Base-by-base conservation (phyloP, 1,284 basidiomycete genomes). In the Leccinum olivaceoglutinosum region DNA sequence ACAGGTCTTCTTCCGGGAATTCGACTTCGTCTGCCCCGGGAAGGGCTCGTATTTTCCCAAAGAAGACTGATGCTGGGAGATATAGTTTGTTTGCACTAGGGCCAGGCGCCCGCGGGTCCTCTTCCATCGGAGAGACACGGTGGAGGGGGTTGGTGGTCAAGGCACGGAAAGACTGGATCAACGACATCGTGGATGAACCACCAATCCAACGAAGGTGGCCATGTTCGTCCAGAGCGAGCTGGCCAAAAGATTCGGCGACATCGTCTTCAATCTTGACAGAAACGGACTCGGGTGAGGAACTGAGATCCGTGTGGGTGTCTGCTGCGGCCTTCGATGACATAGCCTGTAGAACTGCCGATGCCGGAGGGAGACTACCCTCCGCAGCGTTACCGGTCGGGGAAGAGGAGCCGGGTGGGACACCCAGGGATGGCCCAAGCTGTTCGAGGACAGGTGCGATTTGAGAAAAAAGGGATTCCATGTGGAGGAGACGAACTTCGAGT, bases 141-240 rank as follows among this genome's bases (percentile, higher is more conserved):
- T 87, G 84, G n/a, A 89, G 76, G 5, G 90, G 88, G 29, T 86
- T 85, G 12, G 88, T 82, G n/a, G 89, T 90, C 65, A 89, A 75
- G 55, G 87, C 85, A 63, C 85, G 86, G 79, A 95, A 94, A 5
- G 90, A 92, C 73, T 94, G 92, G 62, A 95, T 92, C 67, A 95
- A 83, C 9, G 92, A 92, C 86, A 95, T 90, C 10, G 93, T 93
- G 32, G 92, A 94, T 9, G 92, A 94, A 58, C 92, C 89, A 39
- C 93, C 93, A 69, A 95, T 94, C 93, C 93, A 95, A 65, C 93
- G 86, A 79, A 91, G 87, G 75, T 94, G 92, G 25, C 93, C 93
- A 68, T 93, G 88, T 74, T 94, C 93, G 70, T 95, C 93, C 57
- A 93, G 81, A 29, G 92, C 89, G 62, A 94, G 84, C 73, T 94